Evolutionary conservation across 2,329 filamentous ascomycete genomes (phyloP).

Genomic region (Huntiella decipiens): DNA sequence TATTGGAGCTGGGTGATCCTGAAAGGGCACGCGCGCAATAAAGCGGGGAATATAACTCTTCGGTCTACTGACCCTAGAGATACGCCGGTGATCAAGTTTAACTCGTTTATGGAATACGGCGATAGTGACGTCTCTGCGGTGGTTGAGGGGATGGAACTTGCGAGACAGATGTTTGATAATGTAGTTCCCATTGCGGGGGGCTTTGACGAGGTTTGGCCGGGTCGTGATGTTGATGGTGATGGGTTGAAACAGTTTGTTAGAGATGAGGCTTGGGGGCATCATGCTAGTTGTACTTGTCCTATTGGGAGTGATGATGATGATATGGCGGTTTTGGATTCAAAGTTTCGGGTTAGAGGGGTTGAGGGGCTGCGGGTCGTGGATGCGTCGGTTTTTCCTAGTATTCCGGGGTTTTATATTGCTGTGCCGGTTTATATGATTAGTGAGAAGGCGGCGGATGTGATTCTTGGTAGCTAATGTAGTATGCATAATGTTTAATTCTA

Average conservation of each 20-base stretch:
- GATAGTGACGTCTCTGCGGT: slow-evolving; percentile 24
- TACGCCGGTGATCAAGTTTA: slow-evolving; percentile 41
- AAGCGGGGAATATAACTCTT: slow-evolving; percentile 42
- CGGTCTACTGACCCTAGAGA: slow-evolving; percentile 42
- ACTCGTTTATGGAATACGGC: slow-evolving; percentile 31
- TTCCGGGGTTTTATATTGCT: slow-evolving; percentile 27
- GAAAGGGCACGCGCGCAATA: slow-evolving; percentile 34
- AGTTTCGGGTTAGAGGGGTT: slow-evolving; percentile 38
- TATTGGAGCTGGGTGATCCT: slow-evolving; percentile 26
- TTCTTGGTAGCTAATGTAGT: neutral
- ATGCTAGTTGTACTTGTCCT: slow-evolving; percentile 34
- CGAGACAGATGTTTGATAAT: slow-evolving; percentile 13
- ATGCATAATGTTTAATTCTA: neutral
- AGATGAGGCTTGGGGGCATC: slow-evolving; percentile 33
- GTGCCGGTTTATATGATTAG: slow-evolving; percentile 36
- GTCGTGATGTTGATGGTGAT: slow-evolving; percentile 11
- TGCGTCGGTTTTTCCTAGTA: slow-evolving; percentile 36
- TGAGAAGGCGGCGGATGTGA: slow-evolving; percentile 38
- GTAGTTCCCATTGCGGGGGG: slow-evolving; percentile 12
- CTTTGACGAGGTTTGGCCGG: neutral
- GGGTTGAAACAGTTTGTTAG: slow-evolving; percentile 18
- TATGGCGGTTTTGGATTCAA: slow-evolving; percentile 35
- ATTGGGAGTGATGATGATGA: slow-evolving; percentile 36
- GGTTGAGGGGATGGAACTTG: slow-evolving; percentile 18
- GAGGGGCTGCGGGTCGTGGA: slow-evolving; percentile 40